Percentiles rank a stretch among this genome's conserved stretches.
Evolutionary conservation across 2,329 filamentous ascomycete genomes (phyloP).

Genomic region (Hypoxylon sp.): DNA sequence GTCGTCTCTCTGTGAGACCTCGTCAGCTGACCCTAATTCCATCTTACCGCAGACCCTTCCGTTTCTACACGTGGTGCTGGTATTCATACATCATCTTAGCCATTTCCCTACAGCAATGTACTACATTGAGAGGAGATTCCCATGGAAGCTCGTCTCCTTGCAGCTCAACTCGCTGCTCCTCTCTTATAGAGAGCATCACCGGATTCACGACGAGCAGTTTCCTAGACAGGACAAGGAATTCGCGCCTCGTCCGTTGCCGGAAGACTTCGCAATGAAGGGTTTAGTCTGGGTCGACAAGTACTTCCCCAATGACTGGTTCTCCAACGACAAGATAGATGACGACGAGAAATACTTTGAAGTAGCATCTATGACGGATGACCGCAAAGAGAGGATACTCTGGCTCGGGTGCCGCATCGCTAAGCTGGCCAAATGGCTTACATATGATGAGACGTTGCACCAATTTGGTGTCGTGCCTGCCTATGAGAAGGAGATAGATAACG

Average conservation of each 20-base stretch:
- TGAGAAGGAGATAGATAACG: conserved; percentile 52
- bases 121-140: conserved; percentile 59
- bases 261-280: conserved; percentile 76
- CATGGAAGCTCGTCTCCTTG: conserved; percentile 64
- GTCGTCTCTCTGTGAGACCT: neutral
- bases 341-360: conserved; percentile 75
- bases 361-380: conserved; percentile 67
- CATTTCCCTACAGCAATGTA: conserved; percentile 57
- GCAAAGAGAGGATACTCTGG: conserved; percentile 71
- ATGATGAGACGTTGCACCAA: conserved; percentile 53
- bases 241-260: conserved; percentile 69
- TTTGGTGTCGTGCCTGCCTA: conserved; percentile 58
- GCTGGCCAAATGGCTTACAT: conserved; percentile 59
- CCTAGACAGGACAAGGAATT: conserved; percentile 59
- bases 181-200: conserved; percentile 47
- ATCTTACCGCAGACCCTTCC: conserved; percentile 57
- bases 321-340: conserved; percentile 70
- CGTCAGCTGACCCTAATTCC: conserved; percentile 11
- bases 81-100: conserved; percentile 66
- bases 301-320: conserved; percentile 71
- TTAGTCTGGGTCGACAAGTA: conserved; percentile 71
- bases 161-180: conserved; percentile 57
- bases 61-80: conserved; percentile 72
- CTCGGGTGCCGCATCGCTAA: conserved; percentile 64
- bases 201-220: conserved; percentile 61